phyloP scores from a whole-genome alignment of 176 grass and related monocot species.

The Oropetium thomaeum region DNA sequence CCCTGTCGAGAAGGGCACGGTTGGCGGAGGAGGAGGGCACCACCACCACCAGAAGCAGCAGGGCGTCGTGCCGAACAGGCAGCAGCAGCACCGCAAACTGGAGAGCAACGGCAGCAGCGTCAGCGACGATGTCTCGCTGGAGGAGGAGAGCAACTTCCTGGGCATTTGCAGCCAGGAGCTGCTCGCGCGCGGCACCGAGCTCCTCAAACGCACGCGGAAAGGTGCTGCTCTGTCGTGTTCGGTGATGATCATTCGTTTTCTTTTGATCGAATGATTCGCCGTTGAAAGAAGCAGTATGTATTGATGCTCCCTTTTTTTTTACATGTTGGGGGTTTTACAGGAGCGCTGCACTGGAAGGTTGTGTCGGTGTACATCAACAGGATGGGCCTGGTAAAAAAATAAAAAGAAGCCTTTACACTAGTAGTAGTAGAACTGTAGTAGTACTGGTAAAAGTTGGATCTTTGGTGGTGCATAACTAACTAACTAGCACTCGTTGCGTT shows the following conservation, averaged over 20 bases:
- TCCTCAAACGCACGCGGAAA: slow-evolving; percentile 95
- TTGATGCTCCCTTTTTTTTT: slow-evolving; percentile 28
- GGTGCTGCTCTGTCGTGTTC: slow-evolving; percentile 43
- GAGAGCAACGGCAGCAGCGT: slow-evolving; percentile 75
- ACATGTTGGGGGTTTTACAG: slow-evolving; percentile 28
- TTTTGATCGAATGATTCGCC: not conserved
- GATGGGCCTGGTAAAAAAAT: slow-evolving; percentile 78
- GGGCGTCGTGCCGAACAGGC: slow-evolving; percentile 41
- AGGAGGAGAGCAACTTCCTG: slow-evolving; percentile 90
- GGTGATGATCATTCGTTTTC: not conserved
- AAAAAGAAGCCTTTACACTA: not conserved
- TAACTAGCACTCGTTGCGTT: not conserved
- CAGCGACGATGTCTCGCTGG: slow-evolving; percentile 56
- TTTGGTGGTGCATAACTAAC: no score
- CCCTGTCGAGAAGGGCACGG: slow-evolving; percentile 78
- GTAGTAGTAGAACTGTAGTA: not conserved
- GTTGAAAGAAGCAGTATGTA: no score
- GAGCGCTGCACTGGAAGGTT: slow-evolving; percentile 79
- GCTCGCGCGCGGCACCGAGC: slow-evolving; percentile 76
- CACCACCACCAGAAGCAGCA: slow-evolving; percentile 61
- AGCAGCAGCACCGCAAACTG: slow-evolving; percentile 54
- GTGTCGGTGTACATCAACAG: slow-evolving; percentile 95
- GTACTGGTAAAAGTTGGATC: no score
- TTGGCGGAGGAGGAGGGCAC: slow-evolving; percentile 37
- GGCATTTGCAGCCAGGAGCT: slow-evolving; percentile 88